Evolutionary conservation across 345 rosid genomes (phyloP), one percentile per base, ranked within the genome.

Genomic region (Eucalyptus viminalis): DNA sequence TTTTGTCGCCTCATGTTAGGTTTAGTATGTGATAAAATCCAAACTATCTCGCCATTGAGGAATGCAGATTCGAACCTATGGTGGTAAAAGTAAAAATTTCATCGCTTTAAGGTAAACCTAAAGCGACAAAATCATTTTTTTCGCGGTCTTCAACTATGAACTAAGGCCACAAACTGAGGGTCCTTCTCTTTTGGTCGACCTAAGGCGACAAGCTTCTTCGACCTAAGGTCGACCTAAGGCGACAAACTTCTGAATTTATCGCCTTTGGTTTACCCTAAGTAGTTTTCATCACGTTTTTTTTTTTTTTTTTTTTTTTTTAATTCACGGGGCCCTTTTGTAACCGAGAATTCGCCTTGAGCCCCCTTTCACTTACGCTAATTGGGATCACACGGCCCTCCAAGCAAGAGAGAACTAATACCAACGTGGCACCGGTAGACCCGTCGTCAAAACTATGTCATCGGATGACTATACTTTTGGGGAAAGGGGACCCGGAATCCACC

Each of bases 381-480:
- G 17, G 17, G 51, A 0, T 49, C 51, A 49, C 51, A 14, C 17
- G 6, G 51, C 17, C 51, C 51, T 49, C 3, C 3, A 0, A n/a
- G n/a, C n/a, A n/a, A n/a, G n/a, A n/a, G n/a, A n/a, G n/a, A n/a
- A n/a, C n/a, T n/a, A n/a, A n/a, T n/a, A n/a, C n/a, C n/a, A n/a
- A n/a, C n/a, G n/a, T n/a, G 51, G 51, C 51, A 49, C 51, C 51
- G 0, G 0, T 49, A 49, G 51, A 49, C 16, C 17, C n/a, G n/a
- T 49, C 16, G 1, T 1, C 16, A 1, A 49, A 14, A 49, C 17
- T 49, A 14, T 49, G n/a, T n/a, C n/a, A n/a, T 49, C 14, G 16
- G 51, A 14, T 49, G 17, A 49, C 17, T 49, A 49, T 49, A 49
- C 7, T 1, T 1, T 1, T 2, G 0, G 3, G 51, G 51, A 2